A percentile compares a stretch with the other conserved stretches of the same genome.
These are phyloP conservation scores for Eucalyptus sp. DNA, from an alignment of 345 rosid genomes.

Conservation along the genomic window DNA sequence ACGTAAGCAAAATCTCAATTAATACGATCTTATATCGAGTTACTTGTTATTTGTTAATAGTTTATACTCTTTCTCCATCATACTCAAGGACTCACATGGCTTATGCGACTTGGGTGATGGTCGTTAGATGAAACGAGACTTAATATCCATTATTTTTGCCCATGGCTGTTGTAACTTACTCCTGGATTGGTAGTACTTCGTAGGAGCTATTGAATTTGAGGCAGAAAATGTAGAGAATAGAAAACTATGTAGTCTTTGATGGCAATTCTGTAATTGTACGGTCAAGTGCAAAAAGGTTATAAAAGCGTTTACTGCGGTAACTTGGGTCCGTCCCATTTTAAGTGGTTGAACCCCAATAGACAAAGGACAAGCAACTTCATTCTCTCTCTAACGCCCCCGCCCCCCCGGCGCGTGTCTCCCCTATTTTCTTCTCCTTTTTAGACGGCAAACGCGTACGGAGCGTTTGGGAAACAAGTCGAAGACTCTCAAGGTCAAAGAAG, in stretches of 20 bases:
- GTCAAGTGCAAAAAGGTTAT: neutral
- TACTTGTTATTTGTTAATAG: neutral
- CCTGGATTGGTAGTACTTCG: neutral
- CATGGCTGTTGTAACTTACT: neutral
- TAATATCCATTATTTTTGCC: neutral
- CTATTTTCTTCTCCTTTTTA: neutral
- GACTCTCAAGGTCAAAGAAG: neutral
- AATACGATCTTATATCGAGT: fast-evolving
- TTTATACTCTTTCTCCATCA: neutral
- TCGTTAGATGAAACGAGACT: neutral
- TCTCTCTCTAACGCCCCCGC: neutral
- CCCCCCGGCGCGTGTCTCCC: neutral
- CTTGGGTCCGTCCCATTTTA: neutral
- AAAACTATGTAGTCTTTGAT: neutral
- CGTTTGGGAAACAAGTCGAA: neutral
- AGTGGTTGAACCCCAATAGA: neutral
- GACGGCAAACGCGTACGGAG: neutral
- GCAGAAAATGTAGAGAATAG: neutral
- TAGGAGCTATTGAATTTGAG: neutral
- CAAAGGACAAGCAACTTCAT: neutral
- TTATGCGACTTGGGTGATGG: neutral
- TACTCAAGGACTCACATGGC: neutral
- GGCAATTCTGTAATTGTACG: neutral
- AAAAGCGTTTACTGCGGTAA: neutral
- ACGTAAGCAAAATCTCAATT: neutral